phyloP scores from a whole-genome alignment of 257 asterid species.

The Nicotiana tabacum region DNA sequence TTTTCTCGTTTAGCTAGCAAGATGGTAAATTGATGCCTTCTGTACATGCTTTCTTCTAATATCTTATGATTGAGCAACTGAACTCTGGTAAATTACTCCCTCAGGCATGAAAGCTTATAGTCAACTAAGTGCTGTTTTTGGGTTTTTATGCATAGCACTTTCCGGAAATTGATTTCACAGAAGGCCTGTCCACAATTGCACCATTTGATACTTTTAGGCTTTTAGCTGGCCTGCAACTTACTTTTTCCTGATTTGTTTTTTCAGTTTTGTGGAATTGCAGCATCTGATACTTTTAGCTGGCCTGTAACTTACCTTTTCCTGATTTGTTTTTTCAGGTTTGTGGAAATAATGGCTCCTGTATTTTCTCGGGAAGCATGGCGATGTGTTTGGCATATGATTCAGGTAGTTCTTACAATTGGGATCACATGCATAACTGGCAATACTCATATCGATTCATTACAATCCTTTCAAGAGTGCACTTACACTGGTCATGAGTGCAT shows the following conservation, averaged over 20 bases:
- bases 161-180: background rate
- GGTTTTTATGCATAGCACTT: background rate
- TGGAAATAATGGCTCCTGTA: constrained; percentile 99
- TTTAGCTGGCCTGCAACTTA: background rate
- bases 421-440: background rate
- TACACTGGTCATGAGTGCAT: background rate
- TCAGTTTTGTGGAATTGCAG: constrained; percentile 76
- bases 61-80: background rate
- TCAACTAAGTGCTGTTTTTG: background rate
- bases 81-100: background rate
- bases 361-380: constrained; percentile 98
- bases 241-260: constrained; percentile 9
- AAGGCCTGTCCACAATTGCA: background rate
- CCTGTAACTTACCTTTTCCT: background rate
- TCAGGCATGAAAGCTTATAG: background rate
- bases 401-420: constrained; percentile 44
- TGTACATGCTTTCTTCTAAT: background rate
- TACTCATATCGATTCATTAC: background rate
- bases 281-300: background rate
- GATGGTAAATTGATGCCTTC: background rate
- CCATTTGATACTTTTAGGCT: background rate
- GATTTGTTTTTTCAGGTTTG: constrained; percentile 58
- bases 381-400: constrained; percentile 99
- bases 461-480: background rate
- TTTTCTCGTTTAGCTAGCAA: background rate